Base-by-base conservation (phyloP, 176 grass and related monocot species). In the Tillandsia fasciculata region DNA sequence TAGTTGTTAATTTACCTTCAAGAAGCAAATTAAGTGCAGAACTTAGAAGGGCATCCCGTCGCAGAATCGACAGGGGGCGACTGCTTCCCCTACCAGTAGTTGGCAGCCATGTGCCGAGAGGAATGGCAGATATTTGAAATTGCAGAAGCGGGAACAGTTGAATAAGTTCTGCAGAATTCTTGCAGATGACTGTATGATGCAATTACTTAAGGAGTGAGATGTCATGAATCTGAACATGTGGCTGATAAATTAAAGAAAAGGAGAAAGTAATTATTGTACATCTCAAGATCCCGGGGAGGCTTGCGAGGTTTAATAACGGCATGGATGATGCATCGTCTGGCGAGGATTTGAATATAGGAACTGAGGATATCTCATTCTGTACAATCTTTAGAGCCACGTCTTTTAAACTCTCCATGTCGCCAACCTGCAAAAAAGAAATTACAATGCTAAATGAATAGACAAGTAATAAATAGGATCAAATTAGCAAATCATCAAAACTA, bases 321-420 rank as follows among this genome's bases (percentile, higher is more conserved):
- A 87, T 81, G 72, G 76, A 74, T 77, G 78, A 77, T 52, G 76
- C 75, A 77, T 91, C 84, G 7, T 57, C 50, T 10, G 23, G 63
- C 63, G 76, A 59, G 14, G 26, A 68, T 42, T 82, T 79, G 56
- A 87, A 84, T 61, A 91, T 87, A 66, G 88, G 88, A 76, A 87
- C 84, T 70, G 84, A 84, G 77, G 88, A 91, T 72, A 91, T 84
- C 66, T 91, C 73, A 80, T 84, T 87, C 82, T 80, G 71, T 53
- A 84, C 74, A 79, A 91, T 87, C 78, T 68, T 77, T 65, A 87
- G 33, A 82, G 76, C 81, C 68, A 91, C 88, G 54, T 82, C 72
- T 82, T 64, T 86, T 80, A 91, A 80, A 69, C 78, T 84, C 73
- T 91, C 81, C 48, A 76, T 82, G 74, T 87, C 84, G 47, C 83